Conservation (phyloP, 305 asterid species). For the Solanum hybrid region DNA sequence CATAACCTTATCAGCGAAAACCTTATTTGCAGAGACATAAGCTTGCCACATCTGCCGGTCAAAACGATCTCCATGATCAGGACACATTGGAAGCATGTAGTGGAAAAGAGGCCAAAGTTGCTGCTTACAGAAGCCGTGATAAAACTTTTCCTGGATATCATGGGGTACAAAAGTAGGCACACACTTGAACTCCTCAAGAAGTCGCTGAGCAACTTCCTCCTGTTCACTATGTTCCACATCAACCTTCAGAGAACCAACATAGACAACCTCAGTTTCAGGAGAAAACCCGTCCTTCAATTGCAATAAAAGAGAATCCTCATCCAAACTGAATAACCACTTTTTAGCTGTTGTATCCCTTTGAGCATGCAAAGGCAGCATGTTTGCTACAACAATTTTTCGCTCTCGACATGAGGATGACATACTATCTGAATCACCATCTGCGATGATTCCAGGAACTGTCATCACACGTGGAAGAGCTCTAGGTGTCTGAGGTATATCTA, state of each 20-base stretch:
- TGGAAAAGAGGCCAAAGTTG: conserved; percentile 91
- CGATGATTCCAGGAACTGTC: conserved; percentile 58
- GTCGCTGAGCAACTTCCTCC: conserved; percentile 65
- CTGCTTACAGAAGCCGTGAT: conserved; percentile 76
- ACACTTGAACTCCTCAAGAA: conserved; percentile 70
- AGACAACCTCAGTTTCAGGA: conserved; percentile 60
- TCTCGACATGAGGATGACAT: conserved; percentile 38
- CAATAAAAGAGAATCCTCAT: conserved; percentile 57
- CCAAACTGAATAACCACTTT: conserved; percentile 57
- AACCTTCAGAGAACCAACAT: conserved; percentile 73
- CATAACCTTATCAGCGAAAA: conserved; percentile 69
- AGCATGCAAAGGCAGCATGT: conserved; percentile 70
- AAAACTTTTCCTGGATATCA: conserved; percentile 60
- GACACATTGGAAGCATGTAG: conserved; percentile 85
- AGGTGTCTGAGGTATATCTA: conserved; percentile 56
- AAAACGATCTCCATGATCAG: conserved; percentile 79
- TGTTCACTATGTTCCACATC: conserved; percentile 63
- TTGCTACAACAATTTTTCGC: conserved; percentile 68
- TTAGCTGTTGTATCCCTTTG: conserved; percentile 45
- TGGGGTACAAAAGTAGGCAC: conserved; percentile 73
- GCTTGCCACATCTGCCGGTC: conserved; percentile 84
- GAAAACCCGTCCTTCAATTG: conserved; percentile 75
- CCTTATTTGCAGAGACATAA: conserved; percentile 70
- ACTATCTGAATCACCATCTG: conserved; percentile 72
- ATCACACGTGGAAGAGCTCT: conserved; percentile 73